phyloP scores from a whole-genome alignment of 306 rosid genomes.

The Dalbergia cultrata region DNA sequence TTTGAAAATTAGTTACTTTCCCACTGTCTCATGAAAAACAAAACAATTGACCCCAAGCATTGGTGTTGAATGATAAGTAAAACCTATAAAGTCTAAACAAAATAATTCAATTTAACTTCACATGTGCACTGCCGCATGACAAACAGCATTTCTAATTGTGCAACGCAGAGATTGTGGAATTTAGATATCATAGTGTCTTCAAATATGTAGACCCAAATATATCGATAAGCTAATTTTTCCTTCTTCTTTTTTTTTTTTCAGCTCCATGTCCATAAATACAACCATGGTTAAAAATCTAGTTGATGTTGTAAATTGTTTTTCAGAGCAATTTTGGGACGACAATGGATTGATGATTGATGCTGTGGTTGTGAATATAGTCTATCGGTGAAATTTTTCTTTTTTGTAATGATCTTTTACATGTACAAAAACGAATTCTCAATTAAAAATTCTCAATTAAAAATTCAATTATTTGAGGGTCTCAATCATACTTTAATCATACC shows the following conservation, averaged over 20 bases:
- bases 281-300: background rate
- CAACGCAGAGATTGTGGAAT: conserved; percentile 29
- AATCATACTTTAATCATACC: no score
- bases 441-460: no score
- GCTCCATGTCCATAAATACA: background rate
- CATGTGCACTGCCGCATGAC: conserved; percentile 46
- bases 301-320: no score
- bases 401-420: no score
- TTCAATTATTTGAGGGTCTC: no score
- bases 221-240: background rate
- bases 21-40: conserved; percentile 7
- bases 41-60: background rate
- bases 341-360: background rate
- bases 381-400: no score
- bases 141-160: conserved; percentile 20
- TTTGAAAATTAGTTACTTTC: conserved; percentile 27
- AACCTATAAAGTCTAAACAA: conserved; percentile 6
- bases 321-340: background rate
- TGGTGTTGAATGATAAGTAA: background rate
- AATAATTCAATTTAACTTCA: conserved; percentile 24
- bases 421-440: no score
- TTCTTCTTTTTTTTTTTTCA: no score
- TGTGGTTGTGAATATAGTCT: no score
- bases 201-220: background rate
- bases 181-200: background rate